phyloP scores from a whole-genome alignment of 257 asterid species.

The Ajuga chamaepitys region DNA sequence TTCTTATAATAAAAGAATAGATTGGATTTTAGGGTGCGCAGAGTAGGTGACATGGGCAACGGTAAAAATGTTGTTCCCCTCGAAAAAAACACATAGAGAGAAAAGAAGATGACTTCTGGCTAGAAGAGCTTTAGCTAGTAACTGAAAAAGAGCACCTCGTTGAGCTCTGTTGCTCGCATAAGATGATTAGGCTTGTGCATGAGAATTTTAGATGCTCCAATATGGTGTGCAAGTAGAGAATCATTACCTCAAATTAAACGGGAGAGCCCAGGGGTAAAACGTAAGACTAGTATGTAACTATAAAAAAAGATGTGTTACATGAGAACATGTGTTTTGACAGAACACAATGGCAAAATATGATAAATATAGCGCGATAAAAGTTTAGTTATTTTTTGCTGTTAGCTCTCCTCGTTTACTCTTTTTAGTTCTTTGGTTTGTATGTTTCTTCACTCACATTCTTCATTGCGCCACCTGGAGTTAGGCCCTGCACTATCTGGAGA shows the following conservation, averaged over 20 bases:
- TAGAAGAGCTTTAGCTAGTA: too few species aligned
- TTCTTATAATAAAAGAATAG: too few species aligned
- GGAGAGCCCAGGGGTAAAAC: background rate
- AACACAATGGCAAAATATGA: background rate
- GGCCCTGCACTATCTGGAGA: conserved; percentile 96
- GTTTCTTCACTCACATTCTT: background rate
- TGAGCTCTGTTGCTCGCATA: background rate
- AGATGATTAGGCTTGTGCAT: background rate
- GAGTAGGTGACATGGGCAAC: too few species aligned
- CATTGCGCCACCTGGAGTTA: conserved; percentile 19
- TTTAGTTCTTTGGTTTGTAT: background rate
- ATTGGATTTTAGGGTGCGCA: too few species aligned
- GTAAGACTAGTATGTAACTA: too few species aligned
- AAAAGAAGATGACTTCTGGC: too few species aligned
- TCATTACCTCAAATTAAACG: background rate
- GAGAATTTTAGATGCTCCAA: background rate
- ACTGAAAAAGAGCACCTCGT: too few species aligned
- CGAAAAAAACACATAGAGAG: too few species aligned
- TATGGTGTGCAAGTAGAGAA: background rate
- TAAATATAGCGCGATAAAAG: background rate
- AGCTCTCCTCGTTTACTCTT: conserved; percentile 11
- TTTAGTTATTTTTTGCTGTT: background rate
- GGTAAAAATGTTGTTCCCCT: too few species aligned
- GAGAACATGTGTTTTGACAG: background rate
- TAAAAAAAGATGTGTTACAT: too few species aligned